phyloP scores from a whole-genome alignment of 2,329 filamentous ascomycete genomes.

The Alternaria arborescens region DNA sequence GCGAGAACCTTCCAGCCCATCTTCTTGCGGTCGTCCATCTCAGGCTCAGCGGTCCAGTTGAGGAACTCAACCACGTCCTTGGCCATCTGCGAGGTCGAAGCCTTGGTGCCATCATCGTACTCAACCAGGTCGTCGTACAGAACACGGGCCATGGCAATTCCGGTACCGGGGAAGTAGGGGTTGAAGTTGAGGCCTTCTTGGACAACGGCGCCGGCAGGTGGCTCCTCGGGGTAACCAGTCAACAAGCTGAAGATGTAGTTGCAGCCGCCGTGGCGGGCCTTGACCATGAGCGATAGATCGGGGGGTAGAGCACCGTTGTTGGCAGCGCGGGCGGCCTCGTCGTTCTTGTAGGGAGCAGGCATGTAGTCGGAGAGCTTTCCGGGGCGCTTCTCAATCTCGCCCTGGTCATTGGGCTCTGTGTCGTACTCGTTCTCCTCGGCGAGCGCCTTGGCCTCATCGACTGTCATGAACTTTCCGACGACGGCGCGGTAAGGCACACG shows the following conservation, averaged over 20 bases:
- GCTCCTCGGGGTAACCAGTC: conserved; percentile 96
- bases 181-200: conserved; percentile 98
- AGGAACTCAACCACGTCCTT: conserved; percentile 99
- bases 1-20: conserved; percentile 98
- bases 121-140: conserved; percentile 97
- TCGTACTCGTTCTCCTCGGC: conserved; percentile 99
- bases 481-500: conserved; percentile 93
- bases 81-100: conserved; percentile 97
- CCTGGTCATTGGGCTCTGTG: conserved; percentile 95
- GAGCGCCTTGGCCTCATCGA: conserved; percentile 96
- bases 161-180: conserved; percentile 99
- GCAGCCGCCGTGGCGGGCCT: conserved; percentile 96
- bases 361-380: conserved; percentile 99
- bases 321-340: conserved; percentile 95
- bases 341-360: conserved; percentile 95
- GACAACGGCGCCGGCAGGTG: conserved; percentile 86
- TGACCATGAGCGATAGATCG: conserved; percentile 96
- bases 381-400: conserved; percentile 96
- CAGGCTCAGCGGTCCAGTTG: conserved; percentile 98
- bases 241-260: conserved; percentile 98
- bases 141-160: conserved; percentile 98
- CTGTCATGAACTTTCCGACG: conserved; percentile 90
- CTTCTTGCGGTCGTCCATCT: conserved; percentile 99
- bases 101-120: conserved; percentile 95
- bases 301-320: conserved; percentile 98